Percentiles rank a stretch among this genome's conserved stretches.
Conservation (phyloP, 2,329 filamentous ascomycete genomes). For the Calonectria crousiana region DNA sequence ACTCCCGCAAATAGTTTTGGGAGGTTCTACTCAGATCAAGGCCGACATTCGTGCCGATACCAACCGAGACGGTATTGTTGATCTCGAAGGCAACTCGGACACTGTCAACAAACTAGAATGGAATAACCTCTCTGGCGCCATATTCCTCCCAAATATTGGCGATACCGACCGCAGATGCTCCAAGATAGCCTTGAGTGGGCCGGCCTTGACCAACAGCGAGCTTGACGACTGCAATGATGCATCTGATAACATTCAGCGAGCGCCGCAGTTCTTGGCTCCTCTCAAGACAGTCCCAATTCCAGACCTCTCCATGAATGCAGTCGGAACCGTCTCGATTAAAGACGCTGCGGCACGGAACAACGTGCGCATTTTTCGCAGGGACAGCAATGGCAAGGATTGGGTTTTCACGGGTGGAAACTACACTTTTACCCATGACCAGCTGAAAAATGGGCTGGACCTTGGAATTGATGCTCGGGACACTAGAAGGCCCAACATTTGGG, state of each 20-base stretch:
- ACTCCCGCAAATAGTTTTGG: neutral
- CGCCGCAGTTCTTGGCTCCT: slow-evolving; percentile 47
- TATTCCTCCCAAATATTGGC: slow-evolving; percentile 54
- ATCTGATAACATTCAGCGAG: slow-evolving; percentile 46
- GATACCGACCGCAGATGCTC: slow-evolving; percentile 49
- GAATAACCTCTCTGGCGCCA: slow-evolving; percentile 44
- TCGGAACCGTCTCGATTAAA: slow-evolving; percentile 30
- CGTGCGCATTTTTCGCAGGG: slow-evolving; percentile 46
- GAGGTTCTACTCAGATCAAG: neutral
- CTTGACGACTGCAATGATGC: slow-evolving; percentile 51
- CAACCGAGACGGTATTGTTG: slow-evolving; percentile 51
- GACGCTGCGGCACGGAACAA: slow-evolving; percentile 29
- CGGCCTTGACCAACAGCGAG: slow-evolving; percentile 31
- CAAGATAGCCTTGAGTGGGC: slow-evolving; percentile 16
- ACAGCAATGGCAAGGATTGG: slow-evolving; percentile 37
- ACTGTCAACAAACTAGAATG: slow-evolving; percentile 44
- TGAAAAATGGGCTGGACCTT: slow-evolving; percentile 47
- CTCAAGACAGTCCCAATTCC: slow-evolving; percentile 46
- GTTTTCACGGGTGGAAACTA: slow-evolving; percentile 36
- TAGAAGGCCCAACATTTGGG: slow-evolving; percentile 37
- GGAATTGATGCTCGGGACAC: slow-evolving; percentile 51
- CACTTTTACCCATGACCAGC: slow-evolving; percentile 43
- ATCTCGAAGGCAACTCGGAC: slow-evolving; percentile 24
- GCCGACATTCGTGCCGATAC: slow-evolving; percentile 50
- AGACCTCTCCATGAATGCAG: slow-evolving; percentile 24